Evolutionary conservation across 1,284 basidiomycete genomes (phyloP).

Genomic region (Ceratobasidium sp.): DNA sequence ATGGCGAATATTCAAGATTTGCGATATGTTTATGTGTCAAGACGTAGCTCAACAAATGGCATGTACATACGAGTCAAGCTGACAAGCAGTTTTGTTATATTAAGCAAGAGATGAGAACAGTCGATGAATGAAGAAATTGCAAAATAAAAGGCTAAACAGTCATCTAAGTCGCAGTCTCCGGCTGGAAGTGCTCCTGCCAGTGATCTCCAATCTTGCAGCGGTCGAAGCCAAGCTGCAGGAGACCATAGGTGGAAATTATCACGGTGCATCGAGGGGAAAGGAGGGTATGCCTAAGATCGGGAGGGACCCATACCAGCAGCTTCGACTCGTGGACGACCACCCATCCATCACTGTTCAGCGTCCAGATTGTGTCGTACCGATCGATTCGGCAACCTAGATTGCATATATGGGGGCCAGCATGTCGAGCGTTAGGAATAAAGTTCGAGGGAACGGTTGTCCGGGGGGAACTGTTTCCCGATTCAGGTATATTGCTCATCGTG

Average conservation of each 20-base stretch:
- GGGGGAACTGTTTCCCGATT: background rate
- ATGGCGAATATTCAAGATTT: too few species aligned
- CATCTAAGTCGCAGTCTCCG: too few species aligned
- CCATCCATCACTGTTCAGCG: background rate
- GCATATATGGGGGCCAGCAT: background rate
- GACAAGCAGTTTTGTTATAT: too few species aligned
- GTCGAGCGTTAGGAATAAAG: background rate
- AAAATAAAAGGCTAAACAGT: too few species aligned
- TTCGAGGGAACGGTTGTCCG: background rate
- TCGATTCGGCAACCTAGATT: background rate
- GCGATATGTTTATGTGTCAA: too few species aligned
- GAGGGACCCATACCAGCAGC: conserved; percentile 15
- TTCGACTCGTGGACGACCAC: background rate
- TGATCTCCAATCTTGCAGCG: background rate
- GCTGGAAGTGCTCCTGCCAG: too few species aligned
- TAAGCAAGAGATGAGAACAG: too few species aligned
- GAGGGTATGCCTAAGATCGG: background rate
- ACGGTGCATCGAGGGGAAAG: background rate
- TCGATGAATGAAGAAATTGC: too few species aligned
- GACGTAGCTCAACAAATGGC: too few species aligned
- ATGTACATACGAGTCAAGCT: too few species aligned
- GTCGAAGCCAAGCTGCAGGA: too few species aligned
- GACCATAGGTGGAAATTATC: background rate
- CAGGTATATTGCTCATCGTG: background rate
- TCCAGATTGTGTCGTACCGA: background rate